These are phyloP conservation scores for Albugo laibachii DNA, from an alignment of 352 stramenopile genomes.

Conservation along the genomic window DNA sequence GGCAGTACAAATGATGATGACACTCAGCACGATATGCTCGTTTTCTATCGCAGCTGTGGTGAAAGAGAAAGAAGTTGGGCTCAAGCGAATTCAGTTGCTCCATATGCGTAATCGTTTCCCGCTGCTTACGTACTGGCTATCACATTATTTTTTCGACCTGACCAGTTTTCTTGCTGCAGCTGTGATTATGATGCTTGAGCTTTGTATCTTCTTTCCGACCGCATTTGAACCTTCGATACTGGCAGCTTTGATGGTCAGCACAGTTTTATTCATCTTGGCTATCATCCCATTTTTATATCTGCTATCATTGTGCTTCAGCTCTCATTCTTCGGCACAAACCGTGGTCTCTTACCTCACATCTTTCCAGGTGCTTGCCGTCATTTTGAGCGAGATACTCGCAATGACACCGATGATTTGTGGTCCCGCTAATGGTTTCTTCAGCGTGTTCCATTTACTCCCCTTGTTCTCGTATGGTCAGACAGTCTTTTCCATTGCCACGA, in stretches of 20 bases:
- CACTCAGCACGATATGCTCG: slow-evolving; percentile 34
- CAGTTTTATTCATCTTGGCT: slow-evolving; percentile 23
- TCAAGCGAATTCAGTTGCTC: slow-evolving; percentile 56
- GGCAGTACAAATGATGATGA: slow-evolving; percentile 66
- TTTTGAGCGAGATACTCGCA: slow-evolving; percentile 22
- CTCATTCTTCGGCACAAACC: slow-evolving; percentile 58
- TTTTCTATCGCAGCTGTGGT: slow-evolving; percentile 43
- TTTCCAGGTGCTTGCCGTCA: slow-evolving; percentile 45
- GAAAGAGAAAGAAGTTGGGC: slow-evolving; percentile 40
- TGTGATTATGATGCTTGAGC: slow-evolving; percentile 9
- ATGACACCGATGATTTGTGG: slow-evolving; percentile 27
- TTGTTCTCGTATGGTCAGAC: slow-evolving; percentile 32
- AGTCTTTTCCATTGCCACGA: slow-evolving; percentile 27
- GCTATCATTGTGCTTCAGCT: slow-evolving; percentile 39
- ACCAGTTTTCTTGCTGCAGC: slow-evolving; percentile 17
- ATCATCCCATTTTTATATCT: slow-evolving; percentile 50
- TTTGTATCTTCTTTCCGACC: slow-evolving; percentile 15
- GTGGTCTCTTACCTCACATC: slow-evolving; percentile 47
- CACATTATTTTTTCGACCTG: slow-evolving; percentile 49
- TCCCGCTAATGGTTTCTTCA: slow-evolving; percentile 17
- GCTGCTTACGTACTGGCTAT: slow-evolving; percentile 43
- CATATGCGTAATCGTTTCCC: slow-evolving; percentile 27
- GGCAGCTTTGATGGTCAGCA: slow-evolving; percentile 13
- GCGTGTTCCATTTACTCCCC: slow-evolving; percentile 33
- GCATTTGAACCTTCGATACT: slow-evolving; percentile 12